Percentiles rank a stretch among this genome's conserved stretches.
Evolutionary conservation across 1,139 yeast genomes (phyloP).

Genomic region (Zygoascus sp.): DNA sequence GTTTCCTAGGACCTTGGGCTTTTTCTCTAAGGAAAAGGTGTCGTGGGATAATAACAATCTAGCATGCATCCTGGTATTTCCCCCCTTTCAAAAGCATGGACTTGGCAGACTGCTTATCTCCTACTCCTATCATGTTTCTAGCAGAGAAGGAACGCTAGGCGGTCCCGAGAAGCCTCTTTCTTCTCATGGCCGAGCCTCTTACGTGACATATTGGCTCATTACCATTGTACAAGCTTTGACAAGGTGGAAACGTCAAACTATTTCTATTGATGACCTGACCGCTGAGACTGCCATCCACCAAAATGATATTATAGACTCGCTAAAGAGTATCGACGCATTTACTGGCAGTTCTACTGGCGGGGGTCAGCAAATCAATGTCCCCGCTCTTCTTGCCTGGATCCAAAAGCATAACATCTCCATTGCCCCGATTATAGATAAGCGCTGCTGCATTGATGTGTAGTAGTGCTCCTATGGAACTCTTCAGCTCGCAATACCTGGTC

Average conservation of each 20-base stretch:
- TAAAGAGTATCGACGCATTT: constrained; percentile 49
- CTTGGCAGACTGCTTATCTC: constrained; percentile 78
- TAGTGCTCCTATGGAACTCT: background rate
- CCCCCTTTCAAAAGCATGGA: constrained; percentile 79
- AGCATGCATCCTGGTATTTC: constrained; percentile 87
- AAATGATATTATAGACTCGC: constrained; percentile 61
- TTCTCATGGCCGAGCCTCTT: constrained; percentile 70
- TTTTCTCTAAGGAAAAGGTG: constrained; percentile 79
- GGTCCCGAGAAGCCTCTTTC: constrained; percentile 94
- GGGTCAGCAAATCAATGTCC: constrained; percentile 14
- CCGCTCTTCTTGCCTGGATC: constrained; percentile 17
- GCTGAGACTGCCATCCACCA: constrained; percentile 61
- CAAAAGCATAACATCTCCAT: constrained; percentile 14
- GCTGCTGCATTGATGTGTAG: background rate
- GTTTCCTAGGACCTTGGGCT: constrained; percentile 54
- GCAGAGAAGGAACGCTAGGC: constrained; percentile 5
- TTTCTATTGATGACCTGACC: constrained; percentile 53
- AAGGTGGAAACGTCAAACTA: constrained; percentile 20
- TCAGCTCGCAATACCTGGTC: no score
- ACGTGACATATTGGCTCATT: constrained; percentile 73
- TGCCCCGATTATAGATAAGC: constrained; percentile 19
- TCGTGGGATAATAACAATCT: constrained; percentile 83
- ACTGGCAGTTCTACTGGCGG: background rate
- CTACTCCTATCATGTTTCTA: constrained; percentile 69
- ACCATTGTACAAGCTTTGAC: constrained; percentile 41